Evolutionary conservation across 768 basidiomycete genomes (phyloP), one percentile per base, ranked within the genome.

Genomic region (Kockovaella imperatae): DNA sequence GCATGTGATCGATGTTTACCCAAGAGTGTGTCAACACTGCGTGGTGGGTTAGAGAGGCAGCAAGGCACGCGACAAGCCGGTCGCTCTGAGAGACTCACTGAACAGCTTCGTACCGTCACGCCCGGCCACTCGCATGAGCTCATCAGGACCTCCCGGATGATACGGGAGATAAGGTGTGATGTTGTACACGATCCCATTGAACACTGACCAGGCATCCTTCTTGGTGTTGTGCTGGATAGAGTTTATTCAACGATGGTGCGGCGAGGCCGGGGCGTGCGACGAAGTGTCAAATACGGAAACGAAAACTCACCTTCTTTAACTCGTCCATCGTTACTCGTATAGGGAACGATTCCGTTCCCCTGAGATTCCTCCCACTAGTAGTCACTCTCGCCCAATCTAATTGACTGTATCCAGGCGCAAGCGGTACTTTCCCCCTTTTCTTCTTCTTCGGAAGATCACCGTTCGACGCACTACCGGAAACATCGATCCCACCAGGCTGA

Each of bases 1-100:
- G 76, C 87, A 97, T 95, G 59, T 83, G 83, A 42, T 99, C 93
- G n/a, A 78, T 80, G 58, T 88, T 96, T 26, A 99, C 90, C 93
- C 93, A 99, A 3, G 83, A 86, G 70, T 99, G 93, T 0, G 91
- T 96, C 20, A 79, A 72, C 38, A 84, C 93, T 97, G 55, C 35
- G 39, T 35, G 0, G 10, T 14, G 21, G 36, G 23, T 30, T 24
- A 4, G 10, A 42, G 6, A 25, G 25, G 17, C 13, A 11, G 25
- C 7, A 40, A 25, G 11, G 15, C 1, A 5, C 15, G 38, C 11
- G 14, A 11, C 24, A 24, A 17, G 26, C 29, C 24, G 26, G 11
- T 15, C 5, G 20, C 41, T 52, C 23, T 13, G 35, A 15, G 15
- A 15, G 10, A 71, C 85, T 60, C 68, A 93, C 93, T 83, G 61